phyloP scores from a whole-genome alignment of 805 yeast species.

The Candida stauntonica region DNA sequence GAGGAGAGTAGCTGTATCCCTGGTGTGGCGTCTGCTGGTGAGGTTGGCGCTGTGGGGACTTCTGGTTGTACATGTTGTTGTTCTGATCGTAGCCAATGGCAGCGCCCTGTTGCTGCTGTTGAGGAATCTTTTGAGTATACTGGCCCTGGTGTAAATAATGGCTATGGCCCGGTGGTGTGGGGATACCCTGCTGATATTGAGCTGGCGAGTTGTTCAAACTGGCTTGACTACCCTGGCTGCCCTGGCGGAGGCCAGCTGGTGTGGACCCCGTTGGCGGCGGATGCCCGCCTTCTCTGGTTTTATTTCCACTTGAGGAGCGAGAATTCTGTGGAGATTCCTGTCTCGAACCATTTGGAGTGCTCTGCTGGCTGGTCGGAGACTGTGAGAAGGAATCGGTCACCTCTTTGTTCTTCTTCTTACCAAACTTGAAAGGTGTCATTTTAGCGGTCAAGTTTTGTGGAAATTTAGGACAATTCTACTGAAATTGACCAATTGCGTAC shows the following conservation, averaged over 20 bases:
- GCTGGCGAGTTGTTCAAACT: constrained; percentile 13
- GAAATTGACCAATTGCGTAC: not conserved
- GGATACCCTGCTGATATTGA: constrained; percentile 11
- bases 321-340: constrained; percentile 25
- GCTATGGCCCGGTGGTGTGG: constrained; percentile 3
- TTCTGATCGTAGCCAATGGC: constrained; percentile 21
- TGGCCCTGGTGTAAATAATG: constrained; percentile 1
- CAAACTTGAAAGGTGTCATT: constrained; percentile 52
- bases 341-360: constrained; percentile 4
- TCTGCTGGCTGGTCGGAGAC: constrained; percentile 16
- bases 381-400: constrained; percentile 16
- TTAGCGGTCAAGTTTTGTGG: not conserved
- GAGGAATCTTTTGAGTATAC: not conserved
- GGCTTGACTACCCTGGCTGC: constrained; percentile 13
- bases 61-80: constrained; percentile 22
- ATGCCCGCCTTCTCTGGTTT: constrained; percentile 1
- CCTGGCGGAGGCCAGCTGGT: constrained; percentile 1
- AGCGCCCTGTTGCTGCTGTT: constrained; percentile 6
- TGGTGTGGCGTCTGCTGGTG: constrained; percentile 9
- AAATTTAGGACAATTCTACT: not conserved
- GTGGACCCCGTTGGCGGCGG: constrained; percentile 1
- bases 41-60: constrained; percentile 21
- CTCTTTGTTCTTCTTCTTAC: constrained; percentile 41
- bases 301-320: constrained; percentile 13
- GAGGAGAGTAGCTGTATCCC: constrained; percentile 8